These are phyloP conservation scores for Epichloe sylvatica DNA, from an alignment of 2,329 filamentous ascomycete species.

Conservation along the genomic window DNA sequence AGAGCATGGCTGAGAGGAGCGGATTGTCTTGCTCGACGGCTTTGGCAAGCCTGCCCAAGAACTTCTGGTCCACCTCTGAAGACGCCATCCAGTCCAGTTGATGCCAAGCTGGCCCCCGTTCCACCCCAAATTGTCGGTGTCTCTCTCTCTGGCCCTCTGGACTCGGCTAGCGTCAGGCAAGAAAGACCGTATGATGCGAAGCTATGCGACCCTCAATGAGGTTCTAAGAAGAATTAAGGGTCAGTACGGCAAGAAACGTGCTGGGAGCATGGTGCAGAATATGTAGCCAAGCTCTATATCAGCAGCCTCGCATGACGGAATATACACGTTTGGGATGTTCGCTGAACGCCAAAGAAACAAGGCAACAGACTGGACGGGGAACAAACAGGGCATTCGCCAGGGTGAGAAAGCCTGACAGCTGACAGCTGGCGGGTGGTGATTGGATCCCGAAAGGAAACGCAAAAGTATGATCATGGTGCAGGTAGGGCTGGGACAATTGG, in stretches of 20 bases:
- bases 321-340: not conserved
- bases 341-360: not conserved
- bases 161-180: not conserved
- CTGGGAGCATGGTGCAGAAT: not conserved
- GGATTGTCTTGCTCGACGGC: slow-evolving; percentile 65
- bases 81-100: slow-evolving; percentile 58
- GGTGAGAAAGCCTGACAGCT: slow-evolving; percentile 1
- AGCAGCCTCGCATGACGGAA: slow-evolving; percentile 1
- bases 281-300: not conserved
- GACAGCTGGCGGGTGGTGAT: slow-evolving; percentile 5
- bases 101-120: not conserved
- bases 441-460: slow-evolving; percentile 1
- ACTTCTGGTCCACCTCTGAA: slow-evolving; percentile 95
- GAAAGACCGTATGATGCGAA: not conserved
- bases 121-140: not conserved
- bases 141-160: not conserved
- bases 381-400: not conserved
- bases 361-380: not conserved
- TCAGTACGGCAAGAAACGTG: not conserved
- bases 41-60: slow-evolving; percentile 77
- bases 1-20: slow-evolving; percentile 67
- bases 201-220: not conserved
- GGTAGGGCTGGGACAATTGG: not conserved
- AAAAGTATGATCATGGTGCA: not conserved
- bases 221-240: not conserved